Evolutionary conservation across 352 stramenopile genomes (phyloP), one percentile per base, ranked within the genome.

Genomic region (Phytophthora kernoviae): DNA sequence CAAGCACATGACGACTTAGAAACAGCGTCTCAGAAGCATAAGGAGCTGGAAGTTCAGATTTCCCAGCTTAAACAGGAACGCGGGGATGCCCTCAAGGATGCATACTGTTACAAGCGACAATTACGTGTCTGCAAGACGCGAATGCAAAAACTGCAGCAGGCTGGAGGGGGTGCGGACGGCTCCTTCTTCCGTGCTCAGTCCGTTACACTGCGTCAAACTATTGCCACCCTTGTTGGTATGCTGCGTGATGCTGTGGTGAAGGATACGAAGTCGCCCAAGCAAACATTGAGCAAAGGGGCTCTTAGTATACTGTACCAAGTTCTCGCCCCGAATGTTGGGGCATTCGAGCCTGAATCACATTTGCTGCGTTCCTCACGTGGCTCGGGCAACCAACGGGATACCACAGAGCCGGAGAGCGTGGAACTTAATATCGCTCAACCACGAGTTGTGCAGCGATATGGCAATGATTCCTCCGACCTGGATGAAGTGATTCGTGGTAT

Each of bases 211-310:
- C 61, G 75, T 20, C 57, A 70, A 40, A 59, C 65, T 12, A 59
- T 91, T 15, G 68, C 64, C 27, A 81, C 44, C 11, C 34, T 91
- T 6, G 24, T 89, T 1, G 43, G 55, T 7, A 53, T 87, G 1
- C 62, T 89, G 27, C 70, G 67, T 3, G 81, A 88, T 20, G 60
- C 75, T 1, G 66, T 91, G 30, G 22, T 75, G 33, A 65, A 65
- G 20, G 81, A 91, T 32, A 82, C 70, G 8, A 90, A 90, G 46
- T 83, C 78, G 5, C 47, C 60, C 1, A 88, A 88, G 53, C 81
- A 87, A 45, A 71, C 39, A 30, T 33, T 87, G 10, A 88, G 80
- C 54, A 90, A 87, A 32, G 80, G 88, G 45, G 45, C 72, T 15
- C 8, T 87, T 18, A 56, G 54, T 15, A 56, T 83, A 24, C 43